Evolutionary conservation across 1,139 yeast genomes (phyloP).

Genomic region (Geotrichum bryndzae): DNA sequence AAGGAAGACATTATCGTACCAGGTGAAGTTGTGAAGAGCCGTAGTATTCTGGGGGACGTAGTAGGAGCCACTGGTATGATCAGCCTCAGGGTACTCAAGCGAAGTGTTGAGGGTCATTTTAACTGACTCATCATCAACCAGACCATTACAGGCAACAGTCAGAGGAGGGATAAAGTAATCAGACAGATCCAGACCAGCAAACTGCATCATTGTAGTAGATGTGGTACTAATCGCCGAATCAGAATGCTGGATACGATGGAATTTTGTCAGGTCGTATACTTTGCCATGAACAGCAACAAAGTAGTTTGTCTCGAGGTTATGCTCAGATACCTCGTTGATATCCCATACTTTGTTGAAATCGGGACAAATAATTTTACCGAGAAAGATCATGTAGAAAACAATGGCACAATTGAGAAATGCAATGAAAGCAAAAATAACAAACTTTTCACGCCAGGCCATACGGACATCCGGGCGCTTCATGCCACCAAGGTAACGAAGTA

Average conservation of each 20-base stretch:
- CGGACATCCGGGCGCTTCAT: constrained; percentile 37
- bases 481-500: constrained; percentile 31
- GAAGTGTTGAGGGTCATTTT: constrained; percentile 32
- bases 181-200: constrained; percentile 38
- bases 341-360: constrained; percentile 40
- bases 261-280: constrained; percentile 39
- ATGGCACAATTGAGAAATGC: constrained; percentile 37
- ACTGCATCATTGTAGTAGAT: constrained; percentile 31
- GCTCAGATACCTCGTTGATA: constrained; percentile 33
- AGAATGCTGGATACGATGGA: constrained; percentile 35
- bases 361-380: constrained; percentile 39
- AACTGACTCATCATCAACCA: constrained; percentile 33
- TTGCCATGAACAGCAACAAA: constrained; percentile 38
- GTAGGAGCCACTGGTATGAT: constrained; percentile 34
- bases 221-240: constrained; percentile 34
- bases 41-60: constrained; percentile 26
- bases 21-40: constrained; percentile 33
- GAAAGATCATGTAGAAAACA: constrained; percentile 39
- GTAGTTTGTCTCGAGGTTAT: constrained; percentile 36
- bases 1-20: constrained; percentile 35
- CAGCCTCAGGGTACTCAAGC: constrained; percentile 27
- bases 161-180: constrained; percentile 41
- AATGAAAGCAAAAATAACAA: constrained; percentile 36
- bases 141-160: constrained; percentile 36
- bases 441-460: constrained; percentile 42